A percentile compares a stretch with the other conserved stretches of the same genome.
Evolutionary conservation across 2,329 filamentous ascomycete species (phyloP).

Genomic region (Ophiostoma populinum): DNA sequence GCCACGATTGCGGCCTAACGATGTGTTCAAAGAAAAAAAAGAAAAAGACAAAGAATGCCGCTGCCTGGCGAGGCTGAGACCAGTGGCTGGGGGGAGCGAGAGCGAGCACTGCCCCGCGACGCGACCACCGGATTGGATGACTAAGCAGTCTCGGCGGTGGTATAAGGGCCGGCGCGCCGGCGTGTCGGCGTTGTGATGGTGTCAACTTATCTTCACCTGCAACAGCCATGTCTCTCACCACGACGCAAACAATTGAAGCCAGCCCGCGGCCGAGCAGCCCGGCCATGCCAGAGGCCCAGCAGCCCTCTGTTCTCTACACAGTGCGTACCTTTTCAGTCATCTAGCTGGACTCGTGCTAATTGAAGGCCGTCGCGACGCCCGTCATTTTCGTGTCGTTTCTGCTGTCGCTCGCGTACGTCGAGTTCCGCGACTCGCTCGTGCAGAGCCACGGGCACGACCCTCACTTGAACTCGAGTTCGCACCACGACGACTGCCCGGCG

Average conservation of each 20-base stretch:
- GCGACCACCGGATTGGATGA: no score
- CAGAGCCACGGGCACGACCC: conserved; percentile 24
- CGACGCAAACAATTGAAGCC: neutral
- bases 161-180: neutral
- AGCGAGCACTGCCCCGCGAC: neutral
- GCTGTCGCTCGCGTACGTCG: conserved; percentile 45
- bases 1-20: neutral
- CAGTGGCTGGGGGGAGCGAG: neutral
- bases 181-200: neutral
- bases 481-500: neutral
- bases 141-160: no score
- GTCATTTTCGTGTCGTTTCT: conserved; percentile 47
- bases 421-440: conserved; percentile 35
- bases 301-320: neutral
- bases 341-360: no score
- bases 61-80: neutral
- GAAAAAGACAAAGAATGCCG: no score
- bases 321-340: no score
- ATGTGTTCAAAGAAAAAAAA: no score
- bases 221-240: neutral
- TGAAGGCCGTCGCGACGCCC: conserved; percentile 41
- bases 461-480: neutral
- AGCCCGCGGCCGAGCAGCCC: neutral
- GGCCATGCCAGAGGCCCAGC: neutral
- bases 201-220: neutral